Percentiles rank a stretch among this genome's conserved stretches.
Conservation (phyloP, 108 stramenopile species). For the Nannochloropsis oceanica region DNA sequence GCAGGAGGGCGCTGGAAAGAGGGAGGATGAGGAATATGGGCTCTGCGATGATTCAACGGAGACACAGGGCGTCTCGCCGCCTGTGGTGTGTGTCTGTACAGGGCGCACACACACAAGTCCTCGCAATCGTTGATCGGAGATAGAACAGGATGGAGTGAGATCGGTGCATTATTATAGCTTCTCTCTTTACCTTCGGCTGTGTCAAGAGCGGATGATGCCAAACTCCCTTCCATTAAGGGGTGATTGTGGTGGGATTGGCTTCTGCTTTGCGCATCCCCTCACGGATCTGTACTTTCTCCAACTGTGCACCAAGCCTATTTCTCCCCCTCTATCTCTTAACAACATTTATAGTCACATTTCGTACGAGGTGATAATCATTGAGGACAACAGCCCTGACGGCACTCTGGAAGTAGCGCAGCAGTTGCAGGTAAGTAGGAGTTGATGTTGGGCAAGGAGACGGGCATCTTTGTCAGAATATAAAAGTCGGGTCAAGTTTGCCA, state of each 20-base stretch:
- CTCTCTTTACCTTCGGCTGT: too few species aligned
- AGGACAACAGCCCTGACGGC: slow-evolving; percentile 83
- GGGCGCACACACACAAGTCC: too few species aligned
- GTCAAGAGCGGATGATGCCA: too few species aligned
- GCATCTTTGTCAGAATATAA: neutral
- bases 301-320: neutral
- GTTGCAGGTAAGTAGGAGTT: slow-evolving; percentile 45
- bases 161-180: too few species aligned
- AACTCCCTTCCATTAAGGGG: too few species aligned
- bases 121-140: too few species aligned
- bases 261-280: neutral
- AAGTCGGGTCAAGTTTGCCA: too few species aligned
- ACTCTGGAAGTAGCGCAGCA: slow-evolving; percentile 76
- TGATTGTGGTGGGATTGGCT: neutral
- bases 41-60: neutral
- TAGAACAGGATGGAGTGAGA: too few species aligned
- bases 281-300: neutral
- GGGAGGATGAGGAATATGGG: neutral
- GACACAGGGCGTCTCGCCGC: too few species aligned
- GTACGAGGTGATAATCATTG: slow-evolving; percentile 86
- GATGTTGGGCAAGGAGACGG: neutral
- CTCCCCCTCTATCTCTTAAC: neutral
- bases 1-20: neutral
- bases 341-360: slow-evolving; percentile 11
- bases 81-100: too few species aligned